Conservation (phyloP, 169 alveolate species). For the Plasmodium adleri region DNA sequence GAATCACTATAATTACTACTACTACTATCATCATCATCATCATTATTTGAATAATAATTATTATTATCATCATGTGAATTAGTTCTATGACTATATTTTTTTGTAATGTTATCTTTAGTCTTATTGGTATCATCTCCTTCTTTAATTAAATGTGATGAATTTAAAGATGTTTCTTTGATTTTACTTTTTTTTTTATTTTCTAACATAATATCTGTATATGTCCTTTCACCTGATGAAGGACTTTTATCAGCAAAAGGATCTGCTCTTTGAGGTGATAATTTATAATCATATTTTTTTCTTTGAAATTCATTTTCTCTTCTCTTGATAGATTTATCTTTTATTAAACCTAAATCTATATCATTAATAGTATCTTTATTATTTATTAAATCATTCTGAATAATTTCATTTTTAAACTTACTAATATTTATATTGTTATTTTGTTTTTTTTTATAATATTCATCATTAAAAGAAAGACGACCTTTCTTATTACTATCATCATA, state of each 20-base stretch:
- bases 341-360: slow-evolving; percentile 30
- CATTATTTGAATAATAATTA: not conserved
- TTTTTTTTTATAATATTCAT: not conserved
- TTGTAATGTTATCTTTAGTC: slow-evolving; percentile 48
- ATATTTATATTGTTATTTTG: slow-evolving; percentile 16
- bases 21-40: no score
- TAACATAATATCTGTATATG: slow-evolving; percentile 78
- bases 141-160: not conserved
- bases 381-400: slow-evolving; percentile 17
- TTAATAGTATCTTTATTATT: slow-evolving; percentile 17
- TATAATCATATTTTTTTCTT: slow-evolving; percentile 77
- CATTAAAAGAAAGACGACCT: not conserved
- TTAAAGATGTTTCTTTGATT: not conserved
- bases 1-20: not conserved
- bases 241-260: slow-evolving; percentile 88
- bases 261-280: slow-evolving; percentile 89
- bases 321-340: slow-evolving; percentile 78
- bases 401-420: slow-evolving; percentile 17
- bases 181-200: slow-evolving; percentile 19
- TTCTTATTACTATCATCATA: slow-evolving; percentile 11
- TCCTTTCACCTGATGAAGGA: slow-evolving; percentile 82
- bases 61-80: not conserved
- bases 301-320: slow-evolving; percentile 82
- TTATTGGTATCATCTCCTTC: slow-evolving; percentile 76
- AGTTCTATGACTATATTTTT: slow-evolving; percentile 24